Evolutionary conservation across 179 eudicot species (phyloP).

Genomic region (Spinacia oleracea): DNA sequence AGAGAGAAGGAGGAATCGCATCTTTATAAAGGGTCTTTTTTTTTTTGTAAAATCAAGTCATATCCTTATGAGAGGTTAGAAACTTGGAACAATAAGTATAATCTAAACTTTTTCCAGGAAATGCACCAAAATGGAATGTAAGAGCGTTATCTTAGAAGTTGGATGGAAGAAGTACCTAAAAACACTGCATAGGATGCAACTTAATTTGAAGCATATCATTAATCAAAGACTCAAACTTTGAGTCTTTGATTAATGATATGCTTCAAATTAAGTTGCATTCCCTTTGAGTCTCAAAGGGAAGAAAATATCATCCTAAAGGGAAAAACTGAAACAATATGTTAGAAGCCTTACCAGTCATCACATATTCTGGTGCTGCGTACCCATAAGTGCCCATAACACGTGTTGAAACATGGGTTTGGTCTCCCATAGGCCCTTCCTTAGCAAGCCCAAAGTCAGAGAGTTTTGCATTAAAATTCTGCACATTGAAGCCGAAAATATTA

Average conservation of each 20-base stretch:
- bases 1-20: not conserved
- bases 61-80: not conserved
- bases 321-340: not conserved
- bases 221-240: not conserved
- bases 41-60: not conserved
- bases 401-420: slow-evolving; percentile 95
- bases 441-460: slow-evolving; percentile 99
- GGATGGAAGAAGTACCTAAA: not conserved
- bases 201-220: not conserved
- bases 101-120: not conserved
- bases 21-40: not conserved
- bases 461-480: slow-evolving; percentile 91
- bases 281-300: too few species aligned
- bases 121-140: not conserved
- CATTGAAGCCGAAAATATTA: not conserved
- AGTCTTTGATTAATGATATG: not conserved
- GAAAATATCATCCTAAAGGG: not conserved
- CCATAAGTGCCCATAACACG: slow-evolving; percentile 98
- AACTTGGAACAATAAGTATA: not conserved
- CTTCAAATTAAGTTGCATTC: not conserved
- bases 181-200: not conserved
- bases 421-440: slow-evolving; percentile 93
- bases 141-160: not conserved
- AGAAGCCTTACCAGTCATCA: slow-evolving; percentile 79
- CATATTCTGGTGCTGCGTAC: slow-evolving; percentile 96